Evolutionary conservation across 768 basidiomycete genomes (phyloP), one percentile per base, ranked within the genome.

Genomic region (Floccularia luteovirens): DNA sequence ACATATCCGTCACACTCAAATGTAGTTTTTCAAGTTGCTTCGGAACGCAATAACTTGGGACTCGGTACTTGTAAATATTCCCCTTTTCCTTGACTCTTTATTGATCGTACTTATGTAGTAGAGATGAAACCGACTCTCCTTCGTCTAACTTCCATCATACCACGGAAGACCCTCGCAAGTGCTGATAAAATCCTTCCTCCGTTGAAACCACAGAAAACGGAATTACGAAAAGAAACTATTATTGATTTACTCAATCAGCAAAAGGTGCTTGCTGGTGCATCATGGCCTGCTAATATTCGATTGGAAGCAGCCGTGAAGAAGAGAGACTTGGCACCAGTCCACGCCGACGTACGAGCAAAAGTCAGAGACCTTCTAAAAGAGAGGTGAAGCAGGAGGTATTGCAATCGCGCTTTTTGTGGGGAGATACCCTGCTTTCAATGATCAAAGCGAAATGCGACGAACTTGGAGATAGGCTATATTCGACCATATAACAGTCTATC

Each of bases 221-320:
- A 66, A 19, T 47, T 62, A 23, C 54, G 55, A 28, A 51, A 51
- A 32, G 58, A 59, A 13, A 61, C 60, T 2, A 46, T 67, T 10
- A 60, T 70, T 17, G 61, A 66, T 31, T 38, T 58, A 5, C 58
- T 72, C 10, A 48, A 59, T 43, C 47, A 58, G 45, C 59, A 60
- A 33, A 61, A 59, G 41, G 52, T 58, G 32, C 43, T 47, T 13
- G 58, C 63, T 21, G 66, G 63, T 5, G 47, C 55, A 3, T 35
- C 43, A 0, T 72, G 69, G 69, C 70, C 70, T 5, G 39, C 47
- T n/a, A 72, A 72, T 49, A 59, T 72, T 36, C 60, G 69, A 22
- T 57, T 72, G 30, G 70, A 72, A 46, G 66, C 62, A 8, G 59
- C 63, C 33, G 50, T 70, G 21, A 69, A 64, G 53, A 68, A 61